Evolutionary conservation across 2,329 filamentous ascomycete species (phyloP).

Genomic region (Metarhizium guizhouense): DNA sequence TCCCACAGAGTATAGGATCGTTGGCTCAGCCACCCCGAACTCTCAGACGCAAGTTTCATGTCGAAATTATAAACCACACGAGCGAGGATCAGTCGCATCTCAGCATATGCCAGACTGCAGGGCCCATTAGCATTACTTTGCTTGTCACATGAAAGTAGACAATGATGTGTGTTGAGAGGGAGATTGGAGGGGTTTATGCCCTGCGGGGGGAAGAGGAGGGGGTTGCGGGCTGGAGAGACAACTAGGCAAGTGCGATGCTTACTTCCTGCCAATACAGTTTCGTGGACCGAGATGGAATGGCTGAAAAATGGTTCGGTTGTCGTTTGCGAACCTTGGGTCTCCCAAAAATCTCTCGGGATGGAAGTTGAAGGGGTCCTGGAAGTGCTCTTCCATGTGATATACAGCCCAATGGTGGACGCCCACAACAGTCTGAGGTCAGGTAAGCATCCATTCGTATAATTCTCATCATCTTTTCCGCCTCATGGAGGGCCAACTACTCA

Average conservation of each 20-base stretch:
- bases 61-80: slow-evolving; percentile 19
- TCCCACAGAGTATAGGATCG: slow-evolving; percentile 5
- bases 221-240: neutral
- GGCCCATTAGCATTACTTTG: neutral
- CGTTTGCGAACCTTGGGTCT: slow-evolving; percentile 12
- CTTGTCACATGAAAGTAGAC: neutral
- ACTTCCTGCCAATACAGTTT: slow-evolving; percentile 24
- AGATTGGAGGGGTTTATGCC: neutral
- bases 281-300: slow-evolving; percentile 21
- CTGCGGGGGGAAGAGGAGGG: neutral
- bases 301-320: slow-evolving; percentile 16
- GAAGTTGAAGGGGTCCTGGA: slow-evolving; percentile 22
- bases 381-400: slow-evolving; percentile 23
- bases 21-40: slow-evolving; percentile 3
- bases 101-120: slow-evolving; percentile 20
- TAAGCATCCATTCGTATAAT: neutral
- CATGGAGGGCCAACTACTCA: slow-evolving; percentile 8
- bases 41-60: slow-evolving; percentile 14
- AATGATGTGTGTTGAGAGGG: neutral
- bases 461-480: neutral
- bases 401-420: slow-evolving; percentile 25
- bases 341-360: slow-evolving; percentile 28
- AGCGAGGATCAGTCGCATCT: slow-evolving; percentile 20
- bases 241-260: neutral
- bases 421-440: slow-evolving; percentile 17